Evolutionary conservation across 2,329 filamentous ascomycete genomes (phyloP), one percentile per base, ranked within the genome.

Genomic region (Trichoderma sp.): DNA sequence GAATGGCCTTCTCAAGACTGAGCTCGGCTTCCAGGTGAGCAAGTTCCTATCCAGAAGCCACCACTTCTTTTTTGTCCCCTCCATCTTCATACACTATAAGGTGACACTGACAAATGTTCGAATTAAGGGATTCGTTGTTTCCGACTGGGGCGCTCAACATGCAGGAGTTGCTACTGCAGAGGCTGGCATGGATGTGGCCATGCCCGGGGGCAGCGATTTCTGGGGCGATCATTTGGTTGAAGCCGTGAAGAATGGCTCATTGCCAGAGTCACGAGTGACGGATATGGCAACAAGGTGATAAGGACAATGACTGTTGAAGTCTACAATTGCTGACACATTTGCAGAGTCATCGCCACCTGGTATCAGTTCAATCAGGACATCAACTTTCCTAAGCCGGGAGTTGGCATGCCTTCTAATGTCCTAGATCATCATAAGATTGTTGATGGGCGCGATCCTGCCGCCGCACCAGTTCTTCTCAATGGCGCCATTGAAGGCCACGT

Each of bases 111-210:
- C 10, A 34, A 5, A 73, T 76, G 74, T 79, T 9, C 8, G 12
- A 25, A 70, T 22, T 17, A 17, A 69, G 71, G 90, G 90, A 0
- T 91, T 89, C 71, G 85, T 92, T 1, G 84, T 90, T 48, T 84
- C 85, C 0, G 90, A 93, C 74, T 92, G 90, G 89, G 76, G 79
- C 35, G 90, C 88, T 1, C 89, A 90, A 65, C 89, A 91, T 70
- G 80, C 86, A 0, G 89, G 89, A 39, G 84, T 90, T 12, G 84
- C 84, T 1, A 84, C 84, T 5, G 83, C 89, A 1, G 78, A 89
- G 66, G 87, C 89, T 3, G 91, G 91, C 32, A 76, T 93, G 32
- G 90, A 93, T 74, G 88, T 92, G 85, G 85, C 84, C 12, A 92
- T 93, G 90, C 89, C 89, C 0, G 78, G 70, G 9, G 77, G 74